phyloP scores from a whole-genome alignment of 2,329 filamentous ascomycete species.

The Dactylellina drechsleri region DNA sequence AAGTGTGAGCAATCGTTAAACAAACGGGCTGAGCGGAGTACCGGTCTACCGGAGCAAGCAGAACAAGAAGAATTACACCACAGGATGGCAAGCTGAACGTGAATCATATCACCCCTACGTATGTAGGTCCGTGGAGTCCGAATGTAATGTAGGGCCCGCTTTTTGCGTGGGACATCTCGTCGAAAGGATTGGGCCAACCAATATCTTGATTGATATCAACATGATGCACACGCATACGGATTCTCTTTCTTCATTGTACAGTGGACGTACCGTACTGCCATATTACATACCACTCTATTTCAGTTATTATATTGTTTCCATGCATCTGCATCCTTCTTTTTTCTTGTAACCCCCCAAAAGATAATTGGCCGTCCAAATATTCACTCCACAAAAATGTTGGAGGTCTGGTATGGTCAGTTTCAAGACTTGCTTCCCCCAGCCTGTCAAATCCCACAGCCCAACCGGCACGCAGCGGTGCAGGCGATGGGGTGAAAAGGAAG shows the following conservation, averaged over 20 bases:
- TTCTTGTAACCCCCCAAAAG: conserved; percentile 5
- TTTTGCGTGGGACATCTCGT: conserved; percentile 48
- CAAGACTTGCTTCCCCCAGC: conserved; percentile 34
- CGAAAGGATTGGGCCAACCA: conserved; percentile 44
- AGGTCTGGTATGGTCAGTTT: conserved; percentile 23
- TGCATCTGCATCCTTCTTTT: conserved; percentile 4
- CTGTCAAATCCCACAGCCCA: conserved; percentile 54
- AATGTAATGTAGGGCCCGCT: conserved; percentile 16
- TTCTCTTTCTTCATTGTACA: conserved; percentile 6
- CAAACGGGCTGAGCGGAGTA: conserved; percentile 44
- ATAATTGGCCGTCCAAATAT: not conserved
- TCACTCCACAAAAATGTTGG: not conserved
- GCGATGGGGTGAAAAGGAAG: conserved; percentile 23
- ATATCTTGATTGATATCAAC: conserved; percentile 27
- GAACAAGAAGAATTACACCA: not conserved
- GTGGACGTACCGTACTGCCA: not conserved
- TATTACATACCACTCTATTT: not conserved
- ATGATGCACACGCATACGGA: conserved; percentile 32
- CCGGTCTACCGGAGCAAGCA: not conserved
- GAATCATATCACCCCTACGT: conserved; percentile 52
- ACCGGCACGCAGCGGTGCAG: conserved; percentile 48
- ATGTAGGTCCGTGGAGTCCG: not conserved
- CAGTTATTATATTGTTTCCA: too few relatives aligned
- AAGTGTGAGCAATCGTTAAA: conserved; percentile 9
- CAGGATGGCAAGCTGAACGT: conserved; percentile 27